A percentile compares a stretch with the other conserved stretches of the same genome.
Evolutionary conservation across 805 yeast species (phyloP).

Genomic region (Cyberlindnera saturnus): DNA sequence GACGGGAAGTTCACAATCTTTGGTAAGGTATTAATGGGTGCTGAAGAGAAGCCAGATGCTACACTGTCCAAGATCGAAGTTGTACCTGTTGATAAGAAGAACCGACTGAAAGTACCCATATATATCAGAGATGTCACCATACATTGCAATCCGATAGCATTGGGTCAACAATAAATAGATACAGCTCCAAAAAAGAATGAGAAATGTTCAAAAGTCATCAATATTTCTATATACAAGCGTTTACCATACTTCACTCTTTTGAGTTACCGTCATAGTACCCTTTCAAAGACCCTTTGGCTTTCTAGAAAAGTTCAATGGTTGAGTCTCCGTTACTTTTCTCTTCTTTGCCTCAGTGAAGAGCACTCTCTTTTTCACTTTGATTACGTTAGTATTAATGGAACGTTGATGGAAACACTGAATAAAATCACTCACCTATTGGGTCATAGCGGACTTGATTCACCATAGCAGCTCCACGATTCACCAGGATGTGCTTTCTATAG

Average conservation of each 20-base stretch:
- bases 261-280: background rate
- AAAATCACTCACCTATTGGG: constrained; percentile 43
- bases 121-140: constrained; percentile 28
- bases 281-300: constrained; percentile 22
- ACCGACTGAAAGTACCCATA: constrained; percentile 28
- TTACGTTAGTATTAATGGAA: constrained; percentile 15
- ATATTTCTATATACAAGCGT: constrained; percentile 4
- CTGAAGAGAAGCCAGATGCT: constrained; percentile 22
- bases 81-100: constrained; percentile 28
- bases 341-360: constrained; percentile 83
- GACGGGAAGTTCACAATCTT: constrained; percentile 66
- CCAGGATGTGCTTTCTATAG: constrained; percentile 67
- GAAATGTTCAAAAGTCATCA: background rate
- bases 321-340: constrained; percentile 53
- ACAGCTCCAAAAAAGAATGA: background rate
- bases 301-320: constrained; percentile 44
- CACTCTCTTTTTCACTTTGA: constrained; percentile 75
- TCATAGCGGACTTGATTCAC: constrained; percentile 83
- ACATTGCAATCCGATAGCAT: constrained; percentile 40
- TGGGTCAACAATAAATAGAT: constrained; percentile 1
- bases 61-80: constrained; percentile 24
- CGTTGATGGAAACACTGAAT: background rate
- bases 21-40: constrained; percentile 65
- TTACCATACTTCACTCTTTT: background rate
- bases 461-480: constrained; percentile 76